Conservation (phyloP, 2,329 filamentous ascomycete species). For the Claviceps cyperi region DNA sequence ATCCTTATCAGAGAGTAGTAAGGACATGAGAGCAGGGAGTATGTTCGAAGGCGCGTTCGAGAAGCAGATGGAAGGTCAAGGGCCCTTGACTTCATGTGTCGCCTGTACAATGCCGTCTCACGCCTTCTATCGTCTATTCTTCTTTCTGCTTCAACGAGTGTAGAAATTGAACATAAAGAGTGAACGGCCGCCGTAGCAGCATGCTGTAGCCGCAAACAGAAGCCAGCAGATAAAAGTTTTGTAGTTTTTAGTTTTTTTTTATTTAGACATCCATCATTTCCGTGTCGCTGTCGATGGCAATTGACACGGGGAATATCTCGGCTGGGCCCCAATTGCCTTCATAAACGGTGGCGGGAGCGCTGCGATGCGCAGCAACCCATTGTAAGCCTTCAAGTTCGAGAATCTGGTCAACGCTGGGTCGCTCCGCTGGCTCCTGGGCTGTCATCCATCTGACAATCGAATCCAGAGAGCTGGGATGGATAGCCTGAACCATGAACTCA, state of each 20-base stretch:
- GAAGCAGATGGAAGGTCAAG: neutral
- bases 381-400: constrained; percentile 57
- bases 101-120: too few relatives aligned
- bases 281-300: constrained; percentile 30
- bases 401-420: constrained; percentile 62
- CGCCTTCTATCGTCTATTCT: constrained; percentile 2
- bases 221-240: too few relatives aligned
- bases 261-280: constrained; percentile 45
- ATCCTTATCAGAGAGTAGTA: neutral
- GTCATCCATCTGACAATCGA: constrained; percentile 82
- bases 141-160: neutral
- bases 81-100: too few relatives aligned
- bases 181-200: too few relatives aligned
- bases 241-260: neutral
- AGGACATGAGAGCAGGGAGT: neutral
- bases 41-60: neutral
- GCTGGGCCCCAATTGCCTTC: constrained; percentile 91
- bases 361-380: constrained; percentile 66
- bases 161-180: too few relatives aligned
- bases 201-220: too few relatives aligned
- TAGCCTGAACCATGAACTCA: constrained; percentile 71
- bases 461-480: constrained; percentile 63
- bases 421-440: constrained; percentile 52
- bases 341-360: constrained; percentile 83
- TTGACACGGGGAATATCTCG: constrained; percentile 28